Percentiles rank a stretch among this genome's conserved stretches.
Conservation (phyloP, 805 yeast species). For the Candida sonorensis region DNA sequence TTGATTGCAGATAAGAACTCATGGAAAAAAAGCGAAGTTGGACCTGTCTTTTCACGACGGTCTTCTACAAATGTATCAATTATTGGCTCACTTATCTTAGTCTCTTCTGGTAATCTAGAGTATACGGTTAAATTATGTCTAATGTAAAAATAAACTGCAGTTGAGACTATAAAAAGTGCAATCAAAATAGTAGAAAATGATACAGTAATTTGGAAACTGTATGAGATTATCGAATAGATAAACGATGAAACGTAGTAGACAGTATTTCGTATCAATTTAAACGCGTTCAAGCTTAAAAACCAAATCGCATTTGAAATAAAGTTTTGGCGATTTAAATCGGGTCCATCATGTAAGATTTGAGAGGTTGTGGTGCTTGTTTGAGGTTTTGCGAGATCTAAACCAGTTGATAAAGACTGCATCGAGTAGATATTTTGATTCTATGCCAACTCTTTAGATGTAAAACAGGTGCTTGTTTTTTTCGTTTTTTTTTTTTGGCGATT, state of each 20-base stretch:
- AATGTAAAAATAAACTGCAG: slow-evolving; percentile 37
- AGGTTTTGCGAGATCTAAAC: too few species aligned
- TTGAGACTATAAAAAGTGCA: slow-evolving; percentile 23
- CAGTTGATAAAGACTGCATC: too few species aligned
- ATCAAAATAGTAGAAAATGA: slow-evolving; percentile 41
- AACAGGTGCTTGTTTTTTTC: too few species aligned
- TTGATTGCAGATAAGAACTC: slow-evolving; percentile 87
- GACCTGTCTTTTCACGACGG: slow-evolving; percentile 25
- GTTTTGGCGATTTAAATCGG: not conserved
- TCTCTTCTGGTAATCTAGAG: slow-evolving; percentile 45
- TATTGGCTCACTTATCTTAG: slow-evolving; percentile 36
- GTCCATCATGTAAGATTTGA: too few species aligned
- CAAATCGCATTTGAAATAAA: slow-evolving; percentile 10
- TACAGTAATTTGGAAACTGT: slow-evolving; percentile 43
- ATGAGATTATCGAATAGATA: slow-evolving; percentile 29
- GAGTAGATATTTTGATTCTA: too few species aligned
- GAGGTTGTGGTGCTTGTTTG: too few species aligned
- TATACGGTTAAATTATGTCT: slow-evolving; percentile 61
- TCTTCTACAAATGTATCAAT: slow-evolving; percentile 39
- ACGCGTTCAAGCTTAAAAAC: slow-evolving; percentile 13
- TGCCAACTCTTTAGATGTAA: too few species aligned
- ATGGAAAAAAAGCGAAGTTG: slow-evolving; percentile 48
- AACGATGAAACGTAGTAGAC: slow-evolving; percentile 14
- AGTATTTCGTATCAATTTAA: slow-evolving; percentile 9
- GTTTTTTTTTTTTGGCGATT: too few species aligned